Conservation (phyloP, 768 basidiomycete species). For the Ramaria sp. region DNA sequence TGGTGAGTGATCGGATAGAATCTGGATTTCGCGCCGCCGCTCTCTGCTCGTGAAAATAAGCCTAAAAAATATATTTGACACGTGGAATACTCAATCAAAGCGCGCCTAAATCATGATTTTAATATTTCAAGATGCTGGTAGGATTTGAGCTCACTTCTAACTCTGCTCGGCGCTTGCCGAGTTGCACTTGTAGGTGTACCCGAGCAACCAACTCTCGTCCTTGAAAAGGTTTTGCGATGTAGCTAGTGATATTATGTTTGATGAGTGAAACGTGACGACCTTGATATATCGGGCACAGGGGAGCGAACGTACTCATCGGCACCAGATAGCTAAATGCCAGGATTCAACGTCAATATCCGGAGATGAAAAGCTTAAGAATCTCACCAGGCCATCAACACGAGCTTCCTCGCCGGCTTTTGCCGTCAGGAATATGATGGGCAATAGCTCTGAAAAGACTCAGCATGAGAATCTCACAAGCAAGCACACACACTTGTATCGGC, state of each 20-base stretch:
- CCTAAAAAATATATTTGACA: too few relatives aligned
- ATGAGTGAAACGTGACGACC: not conserved
- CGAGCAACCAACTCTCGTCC: conserved; percentile 27
- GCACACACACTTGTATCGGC: conserved; percentile 10
- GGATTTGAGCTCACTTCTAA: conserved; percentile 7
- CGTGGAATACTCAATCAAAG: not conserved
- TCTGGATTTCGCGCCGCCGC: conserved; percentile 7
- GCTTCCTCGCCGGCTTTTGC: conserved; percentile 27
- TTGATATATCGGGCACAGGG: not conserved
- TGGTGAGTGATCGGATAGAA: conserved; percentile 5
- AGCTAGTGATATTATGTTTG: conserved; percentile 13
- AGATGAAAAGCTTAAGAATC: not conserved
- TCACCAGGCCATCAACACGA: conserved; percentile 23
- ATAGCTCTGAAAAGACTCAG: conserved; percentile 8
- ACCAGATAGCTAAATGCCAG: conserved; percentile 18
- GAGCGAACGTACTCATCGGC: conserved; percentile 22
- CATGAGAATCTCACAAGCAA: not conserved
- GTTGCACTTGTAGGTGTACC: conserved; percentile 27
- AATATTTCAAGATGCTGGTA: not conserved
- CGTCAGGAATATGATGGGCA: conserved; percentile 25
- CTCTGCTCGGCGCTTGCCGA: conserved; percentile 23
- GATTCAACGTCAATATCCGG: not conserved
- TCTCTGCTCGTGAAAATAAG: conserved; percentile 1
- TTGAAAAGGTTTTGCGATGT: conserved; percentile 29
- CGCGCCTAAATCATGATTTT: conserved; percentile 3